Percentiles rank a stretch among this genome's conserved stretches.
These are phyloP conservation scores for Leptographium radiaticola DNA, from an alignment of 2,329 filamentous ascomycete species.

Conservation along the genomic window DNA sequence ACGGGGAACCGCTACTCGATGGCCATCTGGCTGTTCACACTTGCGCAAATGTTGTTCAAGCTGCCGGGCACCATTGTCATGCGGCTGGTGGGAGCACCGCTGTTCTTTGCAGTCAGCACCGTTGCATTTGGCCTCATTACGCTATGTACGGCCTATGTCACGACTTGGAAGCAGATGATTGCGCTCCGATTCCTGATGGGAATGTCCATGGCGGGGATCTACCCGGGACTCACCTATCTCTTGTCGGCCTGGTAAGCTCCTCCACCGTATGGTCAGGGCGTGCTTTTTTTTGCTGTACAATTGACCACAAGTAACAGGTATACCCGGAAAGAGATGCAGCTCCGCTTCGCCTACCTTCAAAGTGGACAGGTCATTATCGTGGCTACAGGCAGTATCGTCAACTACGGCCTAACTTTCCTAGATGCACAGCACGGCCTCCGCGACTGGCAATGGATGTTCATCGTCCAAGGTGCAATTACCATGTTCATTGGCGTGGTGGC, in stretches of 20 bases:
- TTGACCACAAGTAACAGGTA: not conserved
- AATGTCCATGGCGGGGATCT: not conserved
- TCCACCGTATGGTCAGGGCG: not conserved
- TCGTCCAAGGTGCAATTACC: not conserved
- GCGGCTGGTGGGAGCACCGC: not conserved
- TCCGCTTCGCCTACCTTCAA: not conserved
- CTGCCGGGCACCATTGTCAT: not conserved
- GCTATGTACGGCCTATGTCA: not conserved
- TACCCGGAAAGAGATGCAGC: not conserved
- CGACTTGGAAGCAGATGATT: not conserved
- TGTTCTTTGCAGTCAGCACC: not conserved
- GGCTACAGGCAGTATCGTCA: not conserved
- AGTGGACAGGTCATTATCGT: not conserved
- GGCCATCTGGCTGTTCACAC: not conserved
- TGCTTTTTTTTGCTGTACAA: not conserved
- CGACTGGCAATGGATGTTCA: slow-evolving; percentile 1
- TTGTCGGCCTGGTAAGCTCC: not conserved
- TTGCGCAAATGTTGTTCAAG: not conserved
- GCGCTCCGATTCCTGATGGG: not conserved
- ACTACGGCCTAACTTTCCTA: not conserved
- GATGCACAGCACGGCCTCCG: not conserved
- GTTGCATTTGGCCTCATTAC: not conserved
- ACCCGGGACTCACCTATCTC: not conserved
- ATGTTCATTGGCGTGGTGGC: slow-evolving; percentile 26
- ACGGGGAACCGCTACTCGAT: not conserved